Evolutionary conservation across 805 yeast genomes (phyloP).

Genomic region (Nakazawaea wyomingensis): DNA sequence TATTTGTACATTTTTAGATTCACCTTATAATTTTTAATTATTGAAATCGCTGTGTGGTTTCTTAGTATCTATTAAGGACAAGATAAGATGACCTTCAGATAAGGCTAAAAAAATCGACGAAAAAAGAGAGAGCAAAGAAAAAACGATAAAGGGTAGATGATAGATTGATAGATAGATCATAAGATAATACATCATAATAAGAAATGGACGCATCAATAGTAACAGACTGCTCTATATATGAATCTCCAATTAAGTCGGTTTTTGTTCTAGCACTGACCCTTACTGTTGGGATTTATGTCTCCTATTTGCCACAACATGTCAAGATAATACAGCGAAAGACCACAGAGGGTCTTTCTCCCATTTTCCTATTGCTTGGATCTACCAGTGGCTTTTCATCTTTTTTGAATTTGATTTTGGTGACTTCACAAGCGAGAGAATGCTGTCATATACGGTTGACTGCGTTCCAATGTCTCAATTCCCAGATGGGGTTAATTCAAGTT

Average conservation of each 20-base stretch:
- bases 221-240: slow-evolving; percentile 34
- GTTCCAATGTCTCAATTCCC: slow-evolving; percentile 63
- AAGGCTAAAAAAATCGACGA: too few relatives aligned
- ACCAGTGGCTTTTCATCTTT: slow-evolving; percentile 64
- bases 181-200: background rate
- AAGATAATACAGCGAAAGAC: slow-evolving; percentile 52
- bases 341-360: slow-evolving; percentile 75
- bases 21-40: too few relatives aligned
- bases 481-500: slow-evolving; percentile 62
- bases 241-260: slow-evolving; percentile 44
- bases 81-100: too few relatives aligned
- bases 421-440: slow-evolving; percentile 58
- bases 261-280: slow-evolving; percentile 47
- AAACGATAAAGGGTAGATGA: too few relatives aligned
- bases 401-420: slow-evolving; percentile 59
- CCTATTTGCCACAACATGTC: slow-evolving; percentile 73
- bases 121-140: too few relatives aligned
- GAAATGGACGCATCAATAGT: background rate
- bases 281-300: slow-evolving; percentile 60
- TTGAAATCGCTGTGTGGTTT: too few relatives aligned
- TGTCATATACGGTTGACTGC: slow-evolving; percentile 37
- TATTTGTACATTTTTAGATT: too few relatives aligned
- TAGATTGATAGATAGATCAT: too few relatives aligned
- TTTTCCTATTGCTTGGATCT: slow-evolving; percentile 65
- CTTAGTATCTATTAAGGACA: too few relatives aligned